Evolutionary conservation across 192 early-diverging fungal species (phyloP).

Genomic region (Backusella sp.): DNA sequence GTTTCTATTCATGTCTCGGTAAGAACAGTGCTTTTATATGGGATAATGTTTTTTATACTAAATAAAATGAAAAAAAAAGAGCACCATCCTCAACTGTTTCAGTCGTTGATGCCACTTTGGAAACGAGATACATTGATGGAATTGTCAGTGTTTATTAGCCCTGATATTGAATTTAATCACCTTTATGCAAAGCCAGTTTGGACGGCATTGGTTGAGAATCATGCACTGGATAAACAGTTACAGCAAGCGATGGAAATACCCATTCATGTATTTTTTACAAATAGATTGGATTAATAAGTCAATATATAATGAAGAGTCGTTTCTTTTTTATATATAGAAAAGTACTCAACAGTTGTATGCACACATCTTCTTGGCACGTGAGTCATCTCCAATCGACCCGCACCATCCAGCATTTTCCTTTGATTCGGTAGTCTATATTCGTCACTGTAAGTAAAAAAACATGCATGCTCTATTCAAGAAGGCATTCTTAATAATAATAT

Average conservation of each 20-base stretch:
- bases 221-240: neutral
- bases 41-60: no score
- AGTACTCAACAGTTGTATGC: conserved; percentile 56
- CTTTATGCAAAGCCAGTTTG: conserved; percentile 40
- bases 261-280: conserved; percentile 3
- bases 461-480: neutral
- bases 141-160: conserved; percentile 46
- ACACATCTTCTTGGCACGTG: conserved; percentile 53
- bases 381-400: conserved; percentile 44
- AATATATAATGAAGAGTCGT: neutral
- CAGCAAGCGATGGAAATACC: neutral
- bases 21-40: neutral
- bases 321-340: conserved; percentile 14
- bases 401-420: conserved; percentile 28
- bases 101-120: conserved; percentile 28
- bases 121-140: conserved; percentile 34
- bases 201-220: conserved; percentile 39
- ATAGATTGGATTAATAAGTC: neutral
- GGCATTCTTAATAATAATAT: neutral
- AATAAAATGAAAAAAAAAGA: neutral
- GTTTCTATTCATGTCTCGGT: neutral
- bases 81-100: neutral
- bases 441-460: conserved; percentile 45
- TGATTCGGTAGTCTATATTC: conserved; percentile 46
- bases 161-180: conserved; percentile 41